Base-by-base conservation (phyloP, 805 yeast genomes). In the Cyberlindnera galapagoensis region DNA sequence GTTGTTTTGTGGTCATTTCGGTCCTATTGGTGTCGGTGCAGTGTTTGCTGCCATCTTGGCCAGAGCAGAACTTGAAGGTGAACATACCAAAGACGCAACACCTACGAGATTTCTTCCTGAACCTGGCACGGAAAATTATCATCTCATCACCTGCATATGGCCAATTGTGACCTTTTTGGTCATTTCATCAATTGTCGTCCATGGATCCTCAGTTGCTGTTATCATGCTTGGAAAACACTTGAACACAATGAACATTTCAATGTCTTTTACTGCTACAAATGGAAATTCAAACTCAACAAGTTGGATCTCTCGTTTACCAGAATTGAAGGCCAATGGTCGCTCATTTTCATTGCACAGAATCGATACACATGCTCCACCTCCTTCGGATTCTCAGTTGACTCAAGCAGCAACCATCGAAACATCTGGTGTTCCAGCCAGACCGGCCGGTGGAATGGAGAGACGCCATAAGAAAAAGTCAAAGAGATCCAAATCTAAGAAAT, bases 21-120 rank as follows among this genome's bases (percentile, higher is more conserved):
- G 97, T 12, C 96, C 97, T 2, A 84, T 88, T 51, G 97, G 97
- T 29, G 96, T 87, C 15, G 95, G 96, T 36, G 95, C 95, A 2
- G 67, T 87, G 57, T 40, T 36, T 33, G 90, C 92, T 25, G 78
- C 84, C 6, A 77, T 87, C 30, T 63, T 86, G 40, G 85, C 94
- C 1, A 71, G 90, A 40, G 72, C 76, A 8, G 81, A 78, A 39
- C 59, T 82, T 33, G 94, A 84, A 50, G 31, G 25, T n/a, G 62
- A 59, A 36, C 59, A 64, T 12, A 63, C 70, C 15, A 60, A 52
- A 5, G 72, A 69, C 18, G 71, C 70, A 24, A 75, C 82, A 0
- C 90, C 90, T 0, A 52, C 76, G 21, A 61, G 56, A 9, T 49
- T 56, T 3, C 42, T 75, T 6, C 81, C 86, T 0, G 13, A 50